Percentiles rank a stretch among this genome's conserved stretches.
Conservation (phyloP, 768 basidiomycete genomes). For the Trametes cubensis region DNA sequence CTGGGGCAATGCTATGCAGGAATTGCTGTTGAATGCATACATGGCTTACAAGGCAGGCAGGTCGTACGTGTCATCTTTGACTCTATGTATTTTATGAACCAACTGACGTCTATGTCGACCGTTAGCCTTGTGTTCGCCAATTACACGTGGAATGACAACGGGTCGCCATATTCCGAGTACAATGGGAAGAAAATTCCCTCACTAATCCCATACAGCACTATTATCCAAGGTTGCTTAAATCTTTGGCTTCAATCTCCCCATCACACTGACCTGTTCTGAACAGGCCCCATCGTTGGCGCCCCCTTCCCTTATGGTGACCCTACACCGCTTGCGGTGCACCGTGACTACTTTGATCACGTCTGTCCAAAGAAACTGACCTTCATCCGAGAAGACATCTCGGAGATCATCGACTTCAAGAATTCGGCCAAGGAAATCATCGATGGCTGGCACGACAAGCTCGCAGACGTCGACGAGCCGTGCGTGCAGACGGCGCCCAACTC, state of each 20-base stretch:
- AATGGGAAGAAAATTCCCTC: slow-evolving; percentile 56
- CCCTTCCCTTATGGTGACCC: slow-evolving; percentile 39
- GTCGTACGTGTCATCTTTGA: slow-evolving; percentile 34
- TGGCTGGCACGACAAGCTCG: slow-evolving; percentile 42
- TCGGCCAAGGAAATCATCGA: slow-evolving; percentile 39
- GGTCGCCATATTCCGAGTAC: slow-evolving; percentile 42
- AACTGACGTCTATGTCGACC: neutral
- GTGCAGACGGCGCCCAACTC: slow-evolving; percentile 22
- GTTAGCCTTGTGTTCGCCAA: slow-evolving; percentile 54
- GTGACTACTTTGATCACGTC: slow-evolving; percentile 42
- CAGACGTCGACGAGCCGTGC: slow-evolving; percentile 40
- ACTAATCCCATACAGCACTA: slow-evolving; percentile 53
- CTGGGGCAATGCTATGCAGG: slow-evolving; percentile 47
- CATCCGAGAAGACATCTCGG: slow-evolving; percentile 31
- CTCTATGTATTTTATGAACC: neutral
- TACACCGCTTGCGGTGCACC: slow-evolving; percentile 40
- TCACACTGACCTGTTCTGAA: neutral
- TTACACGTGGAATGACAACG: slow-evolving; percentile 53
- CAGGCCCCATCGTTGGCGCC: slow-evolving; percentile 47
- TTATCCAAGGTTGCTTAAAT: slow-evolving; percentile 47
- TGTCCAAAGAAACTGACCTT: slow-evolving; percentile 42
- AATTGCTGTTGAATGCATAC: slow-evolving; percentile 38
- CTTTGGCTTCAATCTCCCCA: neutral
- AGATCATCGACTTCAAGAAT: slow-evolving; percentile 36
- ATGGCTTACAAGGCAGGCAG: slow-evolving; percentile 40